Evolutionary conservation across 2,329 filamentous ascomycete genomes (phyloP), one percentile per base, ranked within the genome.

Genomic region (Chrysosporium queenslandicum): DNA sequence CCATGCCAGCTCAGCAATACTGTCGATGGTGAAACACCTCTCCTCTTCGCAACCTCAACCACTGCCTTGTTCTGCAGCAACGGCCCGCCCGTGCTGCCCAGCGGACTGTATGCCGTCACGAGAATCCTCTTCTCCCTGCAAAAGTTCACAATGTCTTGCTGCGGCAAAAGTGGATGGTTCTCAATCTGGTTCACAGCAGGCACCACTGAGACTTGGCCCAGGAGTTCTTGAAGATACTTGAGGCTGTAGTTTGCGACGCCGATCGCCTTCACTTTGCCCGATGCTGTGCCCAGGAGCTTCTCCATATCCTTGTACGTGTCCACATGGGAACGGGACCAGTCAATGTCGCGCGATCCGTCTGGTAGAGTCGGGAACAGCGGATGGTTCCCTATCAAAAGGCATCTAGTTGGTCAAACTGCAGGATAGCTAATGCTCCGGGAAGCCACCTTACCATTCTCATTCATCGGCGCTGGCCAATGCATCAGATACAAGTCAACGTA

Each of bases 401-500:
- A 23, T 42, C 14, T 25, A 1, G 23, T 23, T 27, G 20, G 8
- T 18, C 8, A 21, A 25, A 4, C 7, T n/a, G n/a, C n/a, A n/a
- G n/a, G n/a, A n/a, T n/a, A n/a, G n/a, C n/a, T n/a, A n/a, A n/a
- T n/a, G n/a, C n/a, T n/a, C n/a, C n/a, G n/a, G n/a, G n/a, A n/a
- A n/a, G n/a, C n/a, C n/a, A n/a, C n/a, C 34, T 18, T 41, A 78
- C 83, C 85, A 30, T 85, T 77, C 6, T 85, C 84, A 71, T 90
- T 91, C 80, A 90, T 83, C 46, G 51, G 27, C 42, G 88, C 73
- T 4, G 86, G 85, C 86, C 87, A 92, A 72, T 94, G 87, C 74
- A 94, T 79, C 34, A 94, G 76, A 65, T 80, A 88, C 53, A 94
- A 73, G 66, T 94, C 88, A 4, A 94, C 77, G 66, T 94, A 91